Evolutionary conservation across 2,329 filamentous ascomycete species (phyloP).

Genomic region (Neonectria ditissima): DNA sequence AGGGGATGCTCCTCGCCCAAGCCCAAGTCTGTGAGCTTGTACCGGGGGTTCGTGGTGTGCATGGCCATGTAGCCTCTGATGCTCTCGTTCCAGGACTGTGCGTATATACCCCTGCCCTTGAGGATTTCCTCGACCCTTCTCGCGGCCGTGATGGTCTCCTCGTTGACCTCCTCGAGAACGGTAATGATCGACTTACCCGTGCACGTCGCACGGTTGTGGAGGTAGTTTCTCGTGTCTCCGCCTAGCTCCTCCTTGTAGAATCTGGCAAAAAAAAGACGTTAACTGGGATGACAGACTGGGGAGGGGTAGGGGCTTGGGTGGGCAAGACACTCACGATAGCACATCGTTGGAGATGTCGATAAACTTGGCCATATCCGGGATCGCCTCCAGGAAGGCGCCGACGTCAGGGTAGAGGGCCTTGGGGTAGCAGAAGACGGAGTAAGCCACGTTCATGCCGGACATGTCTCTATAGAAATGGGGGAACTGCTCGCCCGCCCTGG

Average conservation of each 20-base stretch:
- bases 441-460: constrained; percentile 17
- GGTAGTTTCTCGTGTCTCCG: constrained; percentile 18
- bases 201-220: constrained; percentile 14
- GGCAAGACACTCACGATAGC: not conserved
- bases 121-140: constrained; percentile 18
- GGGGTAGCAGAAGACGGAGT: constrained; percentile 20
- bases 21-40: constrained; percentile 14
- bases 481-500: constrained; percentile 11
- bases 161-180: constrained; percentile 8
- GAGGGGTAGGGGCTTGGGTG: too few relatives aligned
- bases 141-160: constrained; percentile 13
- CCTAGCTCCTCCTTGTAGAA: constrained; percentile 23
- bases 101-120: constrained; percentile 21
- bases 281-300: not conserved
- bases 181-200: constrained; percentile 15
- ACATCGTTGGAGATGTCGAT: constrained; percentile 10
- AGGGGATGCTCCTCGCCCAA: constrained; percentile 19
- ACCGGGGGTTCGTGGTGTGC: constrained; percentile 23
- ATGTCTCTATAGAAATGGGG: constrained; percentile 20
- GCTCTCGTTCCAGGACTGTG: constrained; percentile 18
- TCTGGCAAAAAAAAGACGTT: not conserved
- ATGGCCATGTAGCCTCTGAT: constrained; percentile 21
- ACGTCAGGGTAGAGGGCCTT: constrained; percentile 16
- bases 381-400: constrained; percentile 15
- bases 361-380: constrained; percentile 8